These are phyloP conservation scores for Scopulariopsis brevicaulis DNA, from an alignment of 2,329 filamentous ascomycete genomes.

Conservation along the genomic window DNA sequence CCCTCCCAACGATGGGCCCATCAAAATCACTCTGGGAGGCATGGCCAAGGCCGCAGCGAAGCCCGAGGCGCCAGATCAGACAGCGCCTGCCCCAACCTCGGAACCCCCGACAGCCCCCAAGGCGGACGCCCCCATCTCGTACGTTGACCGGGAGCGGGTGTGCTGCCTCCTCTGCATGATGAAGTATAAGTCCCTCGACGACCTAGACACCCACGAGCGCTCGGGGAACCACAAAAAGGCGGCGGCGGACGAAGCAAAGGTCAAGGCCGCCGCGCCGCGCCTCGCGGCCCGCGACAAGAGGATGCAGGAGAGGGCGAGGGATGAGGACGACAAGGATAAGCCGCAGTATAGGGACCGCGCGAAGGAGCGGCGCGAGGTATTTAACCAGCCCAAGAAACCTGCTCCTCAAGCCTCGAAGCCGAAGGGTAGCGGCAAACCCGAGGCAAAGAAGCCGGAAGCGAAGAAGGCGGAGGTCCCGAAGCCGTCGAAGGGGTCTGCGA, in stretches of 20 bases:
- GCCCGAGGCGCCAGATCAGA: not conserved
- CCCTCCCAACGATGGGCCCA: slow-evolving; percentile 8
- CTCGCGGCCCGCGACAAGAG: slow-evolving; percentile 26
- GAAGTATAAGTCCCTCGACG: slow-evolving; percentile 30
- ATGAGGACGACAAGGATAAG: slow-evolving; percentile 12
- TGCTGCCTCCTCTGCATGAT: slow-evolving; percentile 34
- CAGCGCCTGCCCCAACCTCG: not conserved
- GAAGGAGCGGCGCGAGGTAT: slow-evolving; percentile 51
- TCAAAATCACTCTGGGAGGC: slow-evolving; percentile 19
- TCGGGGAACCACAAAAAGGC: slow-evolving; percentile 29
- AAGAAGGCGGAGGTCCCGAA: slow-evolving; percentile 11
- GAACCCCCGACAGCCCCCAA: not conserved
- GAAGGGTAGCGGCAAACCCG: slow-evolving; percentile 18
- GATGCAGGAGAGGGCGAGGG: slow-evolving; percentile 16
- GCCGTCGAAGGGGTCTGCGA: slow-evolving; percentile 51
- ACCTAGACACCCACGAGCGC: slow-evolving; percentile 28
- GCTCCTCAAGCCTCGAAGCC: slow-evolving; percentile 12
- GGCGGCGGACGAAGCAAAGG: slow-evolving; percentile 24
- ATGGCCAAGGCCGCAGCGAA: slow-evolving; percentile 3
- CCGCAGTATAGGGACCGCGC: slow-evolving; percentile 53
- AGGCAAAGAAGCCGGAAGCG: slow-evolving; percentile 15
- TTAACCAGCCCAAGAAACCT: slow-evolving; percentile 48
- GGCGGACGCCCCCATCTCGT: slow-evolving; percentile 27
- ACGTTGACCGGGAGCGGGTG: slow-evolving; percentile 41
- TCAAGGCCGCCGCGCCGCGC: slow-evolving; percentile 35